Percentiles rank a stretch among this genome's conserved stretches.
Conservation (phyloP, 164 flowering plant genomes). For the Cinnamomum micranthum region DNA sequence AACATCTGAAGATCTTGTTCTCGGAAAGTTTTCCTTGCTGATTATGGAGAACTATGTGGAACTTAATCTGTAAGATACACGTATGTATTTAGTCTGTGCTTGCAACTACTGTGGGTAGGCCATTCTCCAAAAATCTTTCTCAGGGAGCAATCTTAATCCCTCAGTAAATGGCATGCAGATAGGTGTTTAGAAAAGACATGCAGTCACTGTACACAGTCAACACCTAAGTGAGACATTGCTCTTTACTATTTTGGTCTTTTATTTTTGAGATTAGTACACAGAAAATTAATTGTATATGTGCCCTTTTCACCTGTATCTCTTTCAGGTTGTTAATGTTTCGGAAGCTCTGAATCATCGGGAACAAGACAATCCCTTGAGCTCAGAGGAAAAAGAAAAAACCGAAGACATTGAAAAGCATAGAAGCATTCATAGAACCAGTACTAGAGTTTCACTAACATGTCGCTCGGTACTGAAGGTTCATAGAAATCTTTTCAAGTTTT, state of each 20-base stretch:
- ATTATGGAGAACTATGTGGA: not conserved
- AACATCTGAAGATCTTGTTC: not conserved
- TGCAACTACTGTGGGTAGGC: not conserved
- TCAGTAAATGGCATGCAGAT: no score
- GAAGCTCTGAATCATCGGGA: slow-evolving; percentile 23
- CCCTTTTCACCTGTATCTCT: not conserved
- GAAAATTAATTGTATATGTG: not conserved
- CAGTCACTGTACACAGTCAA: no score
- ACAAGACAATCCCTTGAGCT: slow-evolving; percentile 7
- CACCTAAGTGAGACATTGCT: no score
- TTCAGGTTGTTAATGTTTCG: slow-evolving; percentile 59
- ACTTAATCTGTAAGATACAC: not conserved
- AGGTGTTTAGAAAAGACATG: no score
- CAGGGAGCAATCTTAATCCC: no score
- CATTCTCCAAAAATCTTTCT: not conserved
- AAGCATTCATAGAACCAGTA: slow-evolving; percentile 40
- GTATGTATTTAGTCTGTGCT: not conserved
- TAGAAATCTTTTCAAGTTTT: slow-evolving; percentile 65
- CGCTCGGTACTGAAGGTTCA: slow-evolving; percentile 68
- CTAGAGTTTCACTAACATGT: slow-evolving; percentile 79
- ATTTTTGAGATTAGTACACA: no score
- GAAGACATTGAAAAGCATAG: slow-evolving; percentile 13
- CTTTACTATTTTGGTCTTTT: no score
- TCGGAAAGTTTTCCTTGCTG: not conserved
- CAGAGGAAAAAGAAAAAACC: slow-evolving; percentile 14